phyloP scores from a whole-genome alignment of 176 grass and related monocot genomes.

The Triticum aestivum region DNA sequence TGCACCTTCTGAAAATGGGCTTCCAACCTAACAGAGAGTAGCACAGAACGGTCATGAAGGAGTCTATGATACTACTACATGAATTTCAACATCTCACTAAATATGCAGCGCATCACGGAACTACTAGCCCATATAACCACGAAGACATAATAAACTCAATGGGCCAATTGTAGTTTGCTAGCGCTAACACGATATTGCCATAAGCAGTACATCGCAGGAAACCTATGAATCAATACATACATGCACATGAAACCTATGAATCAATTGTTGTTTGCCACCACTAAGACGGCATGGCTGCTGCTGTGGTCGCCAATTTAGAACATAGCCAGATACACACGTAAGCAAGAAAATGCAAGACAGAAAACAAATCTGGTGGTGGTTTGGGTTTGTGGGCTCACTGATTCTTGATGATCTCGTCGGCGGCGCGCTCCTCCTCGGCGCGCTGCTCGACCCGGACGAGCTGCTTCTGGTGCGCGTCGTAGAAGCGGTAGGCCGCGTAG shows the following conservation, averaged over 20 bases:
- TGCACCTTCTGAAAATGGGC: slow-evolving; percentile 88
- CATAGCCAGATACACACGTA: neutral
- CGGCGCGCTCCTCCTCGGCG: slow-evolving; percentile 30
- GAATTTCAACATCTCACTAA: neutral
- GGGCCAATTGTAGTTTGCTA: neutral
- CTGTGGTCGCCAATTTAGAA: neutral
- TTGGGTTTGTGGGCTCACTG: slow-evolving; percentile 19
- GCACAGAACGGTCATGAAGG: neutral
- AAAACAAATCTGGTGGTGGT: neutral
- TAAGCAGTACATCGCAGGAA: neutral
- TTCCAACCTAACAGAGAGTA: slow-evolving; percentile 51
- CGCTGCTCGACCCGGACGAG: slow-evolving; percentile 46
- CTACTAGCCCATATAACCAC: neutral
- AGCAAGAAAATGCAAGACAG: too few species aligned
- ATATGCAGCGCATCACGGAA: neutral
- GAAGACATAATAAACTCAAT: neutral
- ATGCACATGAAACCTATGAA: neutral
- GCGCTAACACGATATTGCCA: neutral
- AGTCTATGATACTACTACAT: neutral
- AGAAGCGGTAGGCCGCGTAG: slow-evolving; percentile 50
- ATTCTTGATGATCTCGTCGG: slow-evolving; percentile 43
- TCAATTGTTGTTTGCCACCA: neutral
- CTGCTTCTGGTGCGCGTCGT: slow-evolving; percentile 35
- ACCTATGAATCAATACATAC: too few species aligned
- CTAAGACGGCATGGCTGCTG: neutral